phyloP scores from a whole-genome alignment of 495 filamentous ascomycete species.

The Zalerion maritima region DNA sequence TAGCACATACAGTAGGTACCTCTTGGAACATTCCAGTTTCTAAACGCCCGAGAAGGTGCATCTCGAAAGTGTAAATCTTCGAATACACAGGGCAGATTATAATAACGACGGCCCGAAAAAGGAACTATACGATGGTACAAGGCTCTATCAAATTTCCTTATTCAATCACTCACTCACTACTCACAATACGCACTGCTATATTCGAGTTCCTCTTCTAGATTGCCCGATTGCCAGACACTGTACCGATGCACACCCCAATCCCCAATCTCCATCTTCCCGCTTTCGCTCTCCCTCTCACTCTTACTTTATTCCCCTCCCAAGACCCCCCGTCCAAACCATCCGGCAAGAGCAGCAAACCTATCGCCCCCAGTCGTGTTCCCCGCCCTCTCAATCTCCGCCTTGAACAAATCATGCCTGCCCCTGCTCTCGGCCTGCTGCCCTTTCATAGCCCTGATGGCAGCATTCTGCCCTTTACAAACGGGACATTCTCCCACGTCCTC shows the following conservation, averaged over 20 bases:
- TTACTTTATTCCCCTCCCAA: constrained; percentile 43
- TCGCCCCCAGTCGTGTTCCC: too few relatives aligned
- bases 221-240: background rate
- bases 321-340: constrained; percentile 90
- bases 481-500: constrained; percentile 64
- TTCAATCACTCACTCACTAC: too few relatives aligned
- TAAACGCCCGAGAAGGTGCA: too few relatives aligned
- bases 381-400: constrained; percentile 60
- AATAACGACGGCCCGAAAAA: too few relatives aligned
- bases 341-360: constrained; percentile 73
- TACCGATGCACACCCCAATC: background rate
- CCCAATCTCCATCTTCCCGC: background rate
- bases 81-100: too few relatives aligned
- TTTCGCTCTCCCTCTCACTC: background rate
- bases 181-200: background rate
- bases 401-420: constrained; percentile 82
- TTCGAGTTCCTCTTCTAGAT: background rate
- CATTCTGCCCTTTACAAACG: constrained; percentile 64
- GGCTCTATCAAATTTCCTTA: too few relatives aligned
- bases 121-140: too few relatives aligned
- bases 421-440: constrained; percentile 77
- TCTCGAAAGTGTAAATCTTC: too few relatives aligned
- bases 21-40: too few relatives aligned
- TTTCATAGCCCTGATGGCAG: constrained; percentile 72
- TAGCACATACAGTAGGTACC: too few relatives aligned